phyloP scores from a whole-genome alignment of 2,329 filamentous ascomycete genomes.

The Aureobasidium namibiae region DNA sequence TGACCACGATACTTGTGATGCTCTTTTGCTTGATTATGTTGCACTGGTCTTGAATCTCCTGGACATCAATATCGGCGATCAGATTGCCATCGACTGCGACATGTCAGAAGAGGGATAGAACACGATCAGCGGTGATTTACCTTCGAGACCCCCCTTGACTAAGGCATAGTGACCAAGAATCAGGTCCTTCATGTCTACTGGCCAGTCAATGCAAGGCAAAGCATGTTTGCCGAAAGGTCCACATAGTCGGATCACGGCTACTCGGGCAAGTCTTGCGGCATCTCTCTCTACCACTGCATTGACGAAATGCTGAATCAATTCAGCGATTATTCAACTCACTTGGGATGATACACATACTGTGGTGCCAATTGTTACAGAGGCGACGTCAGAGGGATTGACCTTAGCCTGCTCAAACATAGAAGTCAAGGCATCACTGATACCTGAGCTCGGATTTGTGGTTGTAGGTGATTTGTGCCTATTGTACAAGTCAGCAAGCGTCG shows the following conservation, averaged over 20 bases:
- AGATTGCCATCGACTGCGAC: conserved; percentile 8
- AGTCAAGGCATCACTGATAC: not conserved
- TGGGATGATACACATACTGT: not conserved
- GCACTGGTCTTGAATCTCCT: conserved; percentile 6
- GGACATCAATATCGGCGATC: conserved; percentile 2
- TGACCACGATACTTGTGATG: conserved; percentile 10
- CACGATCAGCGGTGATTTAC: not conserved
- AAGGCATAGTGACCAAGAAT: conserved; percentile 38
- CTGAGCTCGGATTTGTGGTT: conserved; percentile 6
- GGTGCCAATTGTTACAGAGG: conserved; percentile 6
- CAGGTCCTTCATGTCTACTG: conserved; percentile 35
- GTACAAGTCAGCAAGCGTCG: not conserved
- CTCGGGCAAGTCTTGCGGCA: conserved; percentile 6
- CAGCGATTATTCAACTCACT: not conserved
- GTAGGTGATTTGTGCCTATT: conserved; percentile 7
- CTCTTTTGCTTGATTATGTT: not conserved
- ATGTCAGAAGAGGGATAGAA: not conserved
- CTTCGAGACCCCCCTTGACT: conserved; percentile 18
- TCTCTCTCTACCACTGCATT: conserved; percentile 8
- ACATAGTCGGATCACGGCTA: conserved; percentile 15
- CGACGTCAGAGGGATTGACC: not conserved
- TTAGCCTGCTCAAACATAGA: conserved; percentile 1
- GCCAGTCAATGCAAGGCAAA: conserved; percentile 45
- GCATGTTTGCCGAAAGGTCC: conserved; percentile 41
- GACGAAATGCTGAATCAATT: conserved; percentile 2